Evolutionary conservation across 305 asterid genomes (phyloP), one percentile per base, ranked within the genome.

Genomic region (Fraxinus angustifolia): DNA sequence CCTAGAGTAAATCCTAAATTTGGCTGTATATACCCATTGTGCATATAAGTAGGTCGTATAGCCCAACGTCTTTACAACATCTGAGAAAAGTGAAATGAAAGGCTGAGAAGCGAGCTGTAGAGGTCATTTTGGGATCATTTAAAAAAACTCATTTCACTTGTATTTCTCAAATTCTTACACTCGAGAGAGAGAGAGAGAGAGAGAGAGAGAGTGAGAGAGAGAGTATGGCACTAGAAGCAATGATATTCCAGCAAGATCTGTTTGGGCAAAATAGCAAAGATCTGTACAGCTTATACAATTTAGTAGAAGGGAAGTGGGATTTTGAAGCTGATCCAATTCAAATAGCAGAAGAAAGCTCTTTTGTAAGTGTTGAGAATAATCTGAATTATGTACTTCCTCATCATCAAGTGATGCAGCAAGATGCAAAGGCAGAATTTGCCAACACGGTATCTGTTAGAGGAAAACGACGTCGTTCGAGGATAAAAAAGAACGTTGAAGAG

Each of bases 141-240:
- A 1, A 17, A 33, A 33, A 33, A 28, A 72, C 21, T 48, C 5
- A 48, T 0, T 48, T n/a, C 58, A 48, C 58, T 48, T 48, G 58
- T 48, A 48, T 45, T 45, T 45, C 58, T 48, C 19, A 12, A 48
- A 48, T 48, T 48, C 19, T 12, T 45, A 10, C 50, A 3, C 60
- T 14, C 40, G 3, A 42, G 40, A 26, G 34, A 35, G 30, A 40
- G 42, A 48, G 48, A 71, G 33, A 31, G 68, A 42, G 40, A 26
- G 35, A 72, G 34, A 33, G 70, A 83, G 2, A 48, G 48, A 71
- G 33, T 23, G 68, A 42, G 40, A 26, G 35, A 72, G 34, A 33
- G 70, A 83, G 2, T 75, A 85, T 87, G 90, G 90, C 86, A 8
- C 82, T 83, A n/a, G 82, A 85, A 83, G 84, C 86, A 17, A 74